Evolutionary conservation across 2,329 filamentous ascomycete genomes (phyloP).

Genomic region (Cladophialophora bantiana): DNA sequence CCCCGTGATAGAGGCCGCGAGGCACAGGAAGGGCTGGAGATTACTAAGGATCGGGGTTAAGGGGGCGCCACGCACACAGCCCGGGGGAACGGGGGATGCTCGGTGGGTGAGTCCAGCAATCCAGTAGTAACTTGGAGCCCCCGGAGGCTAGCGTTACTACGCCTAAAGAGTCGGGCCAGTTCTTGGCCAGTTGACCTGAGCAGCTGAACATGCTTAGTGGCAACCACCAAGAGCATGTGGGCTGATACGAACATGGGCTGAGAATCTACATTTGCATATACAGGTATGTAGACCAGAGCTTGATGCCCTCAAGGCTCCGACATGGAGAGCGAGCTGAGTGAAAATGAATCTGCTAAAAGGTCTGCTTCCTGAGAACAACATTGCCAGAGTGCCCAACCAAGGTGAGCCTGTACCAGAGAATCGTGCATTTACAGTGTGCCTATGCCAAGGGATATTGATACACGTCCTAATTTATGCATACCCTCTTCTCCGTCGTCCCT

Average conservation of each 20-base stretch:
- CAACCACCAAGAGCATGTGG: too few relatives aligned
- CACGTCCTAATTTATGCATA: conserved; percentile 28
- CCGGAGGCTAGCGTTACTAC: too few relatives aligned
- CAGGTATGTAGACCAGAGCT: background rate
- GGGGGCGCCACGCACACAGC: background rate
- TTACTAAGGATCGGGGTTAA: background rate
- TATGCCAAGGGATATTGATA: conserved; percentile 5
- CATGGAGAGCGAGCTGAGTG: background rate
- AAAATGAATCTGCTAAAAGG: background rate
- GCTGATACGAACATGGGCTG: too few relatives aligned
- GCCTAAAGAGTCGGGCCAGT: too few relatives aligned
- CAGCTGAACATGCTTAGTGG: too few relatives aligned
- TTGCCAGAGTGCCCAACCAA: background rate
- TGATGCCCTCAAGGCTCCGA: background rate
- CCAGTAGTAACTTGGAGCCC: too few relatives aligned
- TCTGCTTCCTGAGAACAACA: background rate
- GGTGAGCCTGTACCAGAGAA: background rate
- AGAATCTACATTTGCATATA: too few relatives aligned
- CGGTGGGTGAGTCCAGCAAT: too few relatives aligned
- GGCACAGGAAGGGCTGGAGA: background rate
- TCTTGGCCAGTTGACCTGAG: too few relatives aligned
- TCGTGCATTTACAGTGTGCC: background rate
- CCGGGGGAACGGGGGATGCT: too few relatives aligned
- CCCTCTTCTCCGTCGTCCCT: conserved; percentile 76
- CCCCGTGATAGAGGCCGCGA: background rate